phyloP scores from a whole-genome alignment of 768 basidiomycete genomes.

The Boletus bicolor region DNA sequence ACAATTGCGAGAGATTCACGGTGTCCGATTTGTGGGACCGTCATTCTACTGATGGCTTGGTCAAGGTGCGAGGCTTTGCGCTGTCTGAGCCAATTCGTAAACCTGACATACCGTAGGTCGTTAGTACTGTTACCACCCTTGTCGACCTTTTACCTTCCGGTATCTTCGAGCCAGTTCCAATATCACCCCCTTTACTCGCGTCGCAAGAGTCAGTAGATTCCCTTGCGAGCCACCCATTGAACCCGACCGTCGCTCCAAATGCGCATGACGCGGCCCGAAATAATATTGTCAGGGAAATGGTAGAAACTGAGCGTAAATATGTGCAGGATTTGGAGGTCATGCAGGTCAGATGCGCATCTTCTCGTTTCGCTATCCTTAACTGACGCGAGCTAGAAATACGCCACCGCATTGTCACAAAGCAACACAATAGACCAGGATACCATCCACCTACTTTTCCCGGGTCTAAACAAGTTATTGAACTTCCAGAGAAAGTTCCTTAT shows the following conservation, averaged over 20 bases:
- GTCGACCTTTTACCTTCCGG: slow-evolving; percentile 72
- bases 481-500: slow-evolving; percentile 95
- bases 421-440: slow-evolving; percentile 92
- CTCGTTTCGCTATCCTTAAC: slow-evolving; percentile 3
- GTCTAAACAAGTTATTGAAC: slow-evolving; percentile 91
- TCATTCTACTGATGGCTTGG: slow-evolving; percentile 89
- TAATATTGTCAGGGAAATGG: slow-evolving; percentile 82
- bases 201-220: slow-evolving; percentile 63
- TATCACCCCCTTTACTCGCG: slow-evolving; percentile 53
- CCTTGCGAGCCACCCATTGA: slow-evolving; percentile 42
- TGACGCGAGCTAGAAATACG: slow-evolving; percentile 68
- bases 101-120: slow-evolving; percentile 51
- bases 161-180: slow-evolving; percentile 60
- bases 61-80: slow-evolving; percentile 64
- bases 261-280: slow-evolving; percentile 66
- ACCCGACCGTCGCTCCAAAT: slow-evolving; percentile 42
- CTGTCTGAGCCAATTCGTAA: neutral
- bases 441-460: slow-evolving; percentile 92
- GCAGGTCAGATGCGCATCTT: slow-evolving; percentile 58
- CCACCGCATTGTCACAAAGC: slow-evolving; percentile 74
- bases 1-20: slow-evolving; percentile 78
- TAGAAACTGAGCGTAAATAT: slow-evolving; percentile 94
- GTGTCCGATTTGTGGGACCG: slow-evolving; percentile 89
- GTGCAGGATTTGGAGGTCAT: slow-evolving; percentile 96
- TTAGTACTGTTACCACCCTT: slow-evolving; percentile 83